Percentiles rank a stretch among this genome's conserved stretches.
Conservation (phyloP, 2,329 filamentous ascomycete species). For the Trichoderma afroharzianum region DNA sequence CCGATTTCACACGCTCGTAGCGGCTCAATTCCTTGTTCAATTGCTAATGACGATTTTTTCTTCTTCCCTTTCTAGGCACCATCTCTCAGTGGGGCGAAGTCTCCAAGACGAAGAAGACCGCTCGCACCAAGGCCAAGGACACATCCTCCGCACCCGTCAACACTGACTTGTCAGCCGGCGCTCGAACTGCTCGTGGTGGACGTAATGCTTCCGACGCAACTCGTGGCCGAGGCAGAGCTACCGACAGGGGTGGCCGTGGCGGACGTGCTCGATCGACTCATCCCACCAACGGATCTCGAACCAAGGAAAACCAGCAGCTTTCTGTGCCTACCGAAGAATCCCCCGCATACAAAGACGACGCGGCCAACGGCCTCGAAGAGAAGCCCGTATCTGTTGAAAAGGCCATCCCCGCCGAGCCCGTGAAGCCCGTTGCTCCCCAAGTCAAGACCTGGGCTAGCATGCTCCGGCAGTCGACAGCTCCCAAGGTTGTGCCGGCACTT, state of each 20-base stretch:
- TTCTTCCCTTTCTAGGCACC: constrained; percentile 51
- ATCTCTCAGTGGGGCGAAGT: constrained; percentile 84
- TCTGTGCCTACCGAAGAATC: constrained; percentile 71
- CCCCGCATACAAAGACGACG: constrained; percentile 44
- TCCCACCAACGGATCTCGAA: constrained; percentile 57
- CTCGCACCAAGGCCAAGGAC: constrained; percentile 70
- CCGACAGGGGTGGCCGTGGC: constrained; percentile 59
- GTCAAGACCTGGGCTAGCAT: constrained; percentile 73
- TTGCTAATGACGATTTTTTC: constrained; percentile 19
- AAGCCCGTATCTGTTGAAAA: constrained; percentile 32
- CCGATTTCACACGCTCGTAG: background rate
- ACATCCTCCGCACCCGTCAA: constrained; percentile 49
- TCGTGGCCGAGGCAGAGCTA: constrained; percentile 59
- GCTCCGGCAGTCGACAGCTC: constrained; percentile 57
- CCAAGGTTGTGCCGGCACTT: constrained; percentile 56
- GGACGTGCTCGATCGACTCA: constrained; percentile 62
- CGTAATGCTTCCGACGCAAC: constrained; percentile 59
- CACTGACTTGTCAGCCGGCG: constrained; percentile 42
- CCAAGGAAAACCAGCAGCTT: constrained; percentile 52
- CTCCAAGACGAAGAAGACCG: constrained; percentile 73
- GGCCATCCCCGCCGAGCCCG: constrained; percentile 35
- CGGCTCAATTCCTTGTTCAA: background rate
- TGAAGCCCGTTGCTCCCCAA: constrained; percentile 38
- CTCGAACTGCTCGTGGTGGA: constrained; percentile 55
- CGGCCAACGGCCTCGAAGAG: constrained; percentile 34